phyloP scores from a whole-genome alignment of 208 protist genomes.

The Leishmania braziliensis region DNA sequence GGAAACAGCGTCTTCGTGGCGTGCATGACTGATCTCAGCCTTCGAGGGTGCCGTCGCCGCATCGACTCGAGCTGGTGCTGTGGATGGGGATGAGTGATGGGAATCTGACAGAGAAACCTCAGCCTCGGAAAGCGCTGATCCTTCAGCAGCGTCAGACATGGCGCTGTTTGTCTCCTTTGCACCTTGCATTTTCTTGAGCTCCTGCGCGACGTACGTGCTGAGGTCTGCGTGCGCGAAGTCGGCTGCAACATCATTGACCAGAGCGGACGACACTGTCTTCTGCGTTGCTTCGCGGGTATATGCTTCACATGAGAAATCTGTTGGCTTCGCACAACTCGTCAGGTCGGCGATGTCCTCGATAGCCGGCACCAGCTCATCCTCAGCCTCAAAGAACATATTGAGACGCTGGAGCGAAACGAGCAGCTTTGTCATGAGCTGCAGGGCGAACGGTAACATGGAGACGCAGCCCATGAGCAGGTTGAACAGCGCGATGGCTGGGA shows the following conservation, averaged over 20 bases:
- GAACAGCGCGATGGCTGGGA: constrained; percentile 85
- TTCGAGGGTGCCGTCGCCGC: background rate
- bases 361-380: constrained; percentile 2
- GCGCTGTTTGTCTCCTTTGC: background rate
- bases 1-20: background rate
- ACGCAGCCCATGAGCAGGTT: constrained; percentile 78
- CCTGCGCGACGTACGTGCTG: constrained; percentile 42
- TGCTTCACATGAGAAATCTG: background rate
- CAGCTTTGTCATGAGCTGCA: constrained; percentile 61
- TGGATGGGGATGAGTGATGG: background rate
- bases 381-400: constrained; percentile 12
- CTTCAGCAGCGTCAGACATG: background rate
- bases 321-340: background rate
- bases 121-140: background rate
- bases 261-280: background rate
- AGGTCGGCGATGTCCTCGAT: constrained; percentile 28
- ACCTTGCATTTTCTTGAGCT: constrained; percentile 31
- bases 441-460: constrained; percentile 72
- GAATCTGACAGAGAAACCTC: background rate
- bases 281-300: background rate
- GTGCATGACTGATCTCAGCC: background rate
- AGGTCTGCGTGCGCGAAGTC: constrained; percentile 24
- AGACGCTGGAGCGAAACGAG: constrained; percentile 69
- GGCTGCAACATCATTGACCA: background rate
- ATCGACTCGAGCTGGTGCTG: background rate